These are phyloP conservation scores for Peronospora tabacina DNA, from an alignment of 352 stramenopile genomes.

Conservation along the genomic window DNA sequence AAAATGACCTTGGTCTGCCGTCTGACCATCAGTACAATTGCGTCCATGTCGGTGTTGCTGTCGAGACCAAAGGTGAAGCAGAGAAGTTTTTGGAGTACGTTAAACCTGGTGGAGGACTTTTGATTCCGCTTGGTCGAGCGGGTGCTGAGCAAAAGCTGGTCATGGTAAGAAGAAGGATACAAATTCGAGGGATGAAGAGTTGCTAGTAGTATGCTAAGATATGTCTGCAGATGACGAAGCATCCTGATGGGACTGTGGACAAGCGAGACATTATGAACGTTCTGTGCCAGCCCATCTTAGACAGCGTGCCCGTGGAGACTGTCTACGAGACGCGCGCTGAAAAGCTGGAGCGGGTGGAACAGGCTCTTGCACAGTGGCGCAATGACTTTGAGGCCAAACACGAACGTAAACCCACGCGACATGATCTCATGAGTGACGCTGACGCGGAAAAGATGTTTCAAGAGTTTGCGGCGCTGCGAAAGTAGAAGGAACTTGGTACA, in stretches of 20 bases:
- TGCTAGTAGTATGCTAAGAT: constrained; percentile 7
- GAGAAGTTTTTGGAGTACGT: constrained; percentile 62
- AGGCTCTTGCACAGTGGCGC: constrained; percentile 56
- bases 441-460: constrained; percentile 55
- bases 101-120: constrained; percentile 56
- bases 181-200: too few species aligned
- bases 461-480: constrained; percentile 62
- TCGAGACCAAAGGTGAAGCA: constrained; percentile 65
- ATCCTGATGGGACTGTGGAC: constrained; percentile 38
- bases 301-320: constrained; percentile 40
- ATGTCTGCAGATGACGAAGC: constrained; percentile 56
- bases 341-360: constrained; percentile 53
- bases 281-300: constrained; percentile 74
- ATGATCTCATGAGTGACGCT: constrained; percentile 59
- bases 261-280: constrained; percentile 81
- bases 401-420: constrained; percentile 43
- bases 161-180: constrained; percentile 37
- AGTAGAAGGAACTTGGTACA: constrained; percentile 27
- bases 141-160: constrained; percentile 71
- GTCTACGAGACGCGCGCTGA: constrained; percentile 48
- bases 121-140: constrained; percentile 57
- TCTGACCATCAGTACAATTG: constrained; percentile 44
- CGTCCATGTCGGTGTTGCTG: constrained; percentile 74
- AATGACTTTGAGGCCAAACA: constrained; percentile 48
- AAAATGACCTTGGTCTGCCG: constrained; percentile 33